Evolutionary conservation across 2,329 filamentous ascomycete species (phyloP).

Genomic region (Lomentospora prolificans): DNA sequence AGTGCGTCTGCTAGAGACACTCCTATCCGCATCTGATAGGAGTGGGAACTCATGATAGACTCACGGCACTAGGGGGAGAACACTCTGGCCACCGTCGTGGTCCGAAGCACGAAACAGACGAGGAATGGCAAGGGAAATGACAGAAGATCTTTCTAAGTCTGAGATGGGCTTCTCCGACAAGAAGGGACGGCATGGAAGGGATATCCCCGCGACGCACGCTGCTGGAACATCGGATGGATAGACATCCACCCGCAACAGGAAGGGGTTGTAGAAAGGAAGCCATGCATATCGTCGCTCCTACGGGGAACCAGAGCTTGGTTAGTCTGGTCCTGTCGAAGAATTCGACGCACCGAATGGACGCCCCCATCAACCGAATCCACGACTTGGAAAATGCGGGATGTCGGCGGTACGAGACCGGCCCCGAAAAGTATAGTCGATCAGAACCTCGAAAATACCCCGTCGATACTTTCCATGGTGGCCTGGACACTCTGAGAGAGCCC

Average conservation of each 20-base stretch:
- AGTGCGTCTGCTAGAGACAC: neutral
- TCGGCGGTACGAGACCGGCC: slow-evolving; percentile 5
- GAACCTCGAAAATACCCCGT: neutral
- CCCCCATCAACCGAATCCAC: neutral
- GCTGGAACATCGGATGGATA: neutral
- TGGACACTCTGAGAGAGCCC: neutral
- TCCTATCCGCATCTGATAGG: neutral
- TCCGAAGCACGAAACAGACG: neutral
- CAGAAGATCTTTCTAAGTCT: neutral
- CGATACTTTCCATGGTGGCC: neutral
- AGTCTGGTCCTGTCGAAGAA: neutral
- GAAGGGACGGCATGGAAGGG: neutral
- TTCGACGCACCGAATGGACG: neutral
- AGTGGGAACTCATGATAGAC: neutral
- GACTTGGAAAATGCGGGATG: neutral
- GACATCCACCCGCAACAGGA: neutral
- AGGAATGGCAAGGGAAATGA: neutral
- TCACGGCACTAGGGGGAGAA: neutral
- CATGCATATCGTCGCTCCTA: no score
- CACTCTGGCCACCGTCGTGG: neutral
- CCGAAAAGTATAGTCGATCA: slow-evolving; percentile 7
- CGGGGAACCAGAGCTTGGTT: neutral
- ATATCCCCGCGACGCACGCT: neutral
- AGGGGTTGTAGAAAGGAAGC: neutral
- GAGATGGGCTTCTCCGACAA: neutral